phyloP scores from a whole-genome alignment of 345 rosid genomes.

The Trapa incisa region DNA sequence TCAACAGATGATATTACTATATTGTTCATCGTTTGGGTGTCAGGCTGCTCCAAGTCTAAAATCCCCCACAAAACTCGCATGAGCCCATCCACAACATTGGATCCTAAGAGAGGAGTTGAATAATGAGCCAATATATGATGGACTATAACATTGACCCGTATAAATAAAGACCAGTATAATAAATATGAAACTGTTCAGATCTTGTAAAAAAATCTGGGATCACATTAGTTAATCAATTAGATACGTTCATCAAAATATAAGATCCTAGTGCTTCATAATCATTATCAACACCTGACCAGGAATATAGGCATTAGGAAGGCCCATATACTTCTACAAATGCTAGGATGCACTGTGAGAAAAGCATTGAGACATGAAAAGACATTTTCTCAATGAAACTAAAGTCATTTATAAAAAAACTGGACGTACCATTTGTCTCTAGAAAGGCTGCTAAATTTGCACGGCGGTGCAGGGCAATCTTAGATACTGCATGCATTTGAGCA shows the following conservation, averaged over 20 bases:
- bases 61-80: conserved; percentile 96
- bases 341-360: not conserved
- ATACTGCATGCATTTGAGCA: conserved; percentile 90
- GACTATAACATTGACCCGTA: not conserved
- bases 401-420: not conserved
- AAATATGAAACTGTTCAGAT: not conserved
- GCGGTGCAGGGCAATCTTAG: conserved; percentile 92
- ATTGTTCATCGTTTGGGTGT: conserved; percentile 84
- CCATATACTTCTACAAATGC: not conserved
- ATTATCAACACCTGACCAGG: no score
- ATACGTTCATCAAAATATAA: not conserved
- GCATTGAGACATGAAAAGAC: not conserved
- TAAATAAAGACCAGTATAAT: not conserved
- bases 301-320: not conserved
- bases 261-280: no score
- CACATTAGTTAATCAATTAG: not conserved
- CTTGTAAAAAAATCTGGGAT: not conserved
- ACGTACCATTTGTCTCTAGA: conserved; percentile 67
- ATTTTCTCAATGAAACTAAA: not conserved
- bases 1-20: conserved; percentile 85
- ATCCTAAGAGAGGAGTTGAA: conserved; percentile 29
- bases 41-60: conserved; percentile 85
- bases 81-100: conserved; percentile 84
- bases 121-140: not conserved
- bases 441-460: conserved; percentile 66